Conservation (phyloP, 2,329 filamentous ascomycete genomes). For the Neocatenulostroma microsporum region DNA sequence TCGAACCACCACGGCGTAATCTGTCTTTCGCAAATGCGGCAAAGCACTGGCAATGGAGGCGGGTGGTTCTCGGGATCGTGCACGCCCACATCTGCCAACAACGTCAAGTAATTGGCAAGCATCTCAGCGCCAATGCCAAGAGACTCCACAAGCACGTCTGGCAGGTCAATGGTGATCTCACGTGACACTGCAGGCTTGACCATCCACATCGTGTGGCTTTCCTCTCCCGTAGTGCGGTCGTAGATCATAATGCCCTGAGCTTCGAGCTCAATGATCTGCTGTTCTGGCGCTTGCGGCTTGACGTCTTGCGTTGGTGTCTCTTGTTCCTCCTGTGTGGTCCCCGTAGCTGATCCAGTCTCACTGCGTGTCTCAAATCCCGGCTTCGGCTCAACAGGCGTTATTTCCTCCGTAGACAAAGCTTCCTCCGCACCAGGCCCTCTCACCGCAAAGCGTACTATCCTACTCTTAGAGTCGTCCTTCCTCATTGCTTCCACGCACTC, state of each 20-base stretch:
- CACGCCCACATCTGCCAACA: slow-evolving; percentile 72
- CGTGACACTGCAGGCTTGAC: slow-evolving; percentile 82
- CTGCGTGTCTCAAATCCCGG: slow-evolving; percentile 11
- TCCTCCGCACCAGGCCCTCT: slow-evolving; percentile 55
- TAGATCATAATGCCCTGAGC: slow-evolving; percentile 99
- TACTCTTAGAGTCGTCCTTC: slow-evolving; percentile 85
- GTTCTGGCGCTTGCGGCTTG: slow-evolving; percentile 9
- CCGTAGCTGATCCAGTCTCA: too few relatives aligned
- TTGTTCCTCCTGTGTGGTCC: too few relatives aligned
- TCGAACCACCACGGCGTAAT: slow-evolving; percentile 99
- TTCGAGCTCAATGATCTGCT: slow-evolving; percentile 67
- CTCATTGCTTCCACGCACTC: slow-evolving; percentile 83
- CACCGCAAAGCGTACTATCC: slow-evolving; percentile 75
- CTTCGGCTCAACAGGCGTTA: slow-evolving; percentile 24
- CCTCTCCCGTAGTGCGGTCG: slow-evolving; percentile 73
- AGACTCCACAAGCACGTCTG: slow-evolving; percentile 80
- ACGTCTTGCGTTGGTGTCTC: not conserved
- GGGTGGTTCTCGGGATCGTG: slow-evolving; percentile 68
- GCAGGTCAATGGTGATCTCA: slow-evolving; percentile 93
- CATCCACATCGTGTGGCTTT: slow-evolving; percentile 99
- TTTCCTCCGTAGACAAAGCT: slow-evolving; percentile 14
- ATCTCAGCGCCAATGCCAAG: slow-evolving; percentile 92
- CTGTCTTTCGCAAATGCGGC: slow-evolving; percentile 93
- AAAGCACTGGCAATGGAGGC: slow-evolving; percentile 77
- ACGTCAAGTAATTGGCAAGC: slow-evolving; percentile 85